Evolutionary conservation across 2,329 filamentous ascomycete species (phyloP), one percentile per base, ranked within the genome.

Genomic region (Byssothecium circinans): DNA sequence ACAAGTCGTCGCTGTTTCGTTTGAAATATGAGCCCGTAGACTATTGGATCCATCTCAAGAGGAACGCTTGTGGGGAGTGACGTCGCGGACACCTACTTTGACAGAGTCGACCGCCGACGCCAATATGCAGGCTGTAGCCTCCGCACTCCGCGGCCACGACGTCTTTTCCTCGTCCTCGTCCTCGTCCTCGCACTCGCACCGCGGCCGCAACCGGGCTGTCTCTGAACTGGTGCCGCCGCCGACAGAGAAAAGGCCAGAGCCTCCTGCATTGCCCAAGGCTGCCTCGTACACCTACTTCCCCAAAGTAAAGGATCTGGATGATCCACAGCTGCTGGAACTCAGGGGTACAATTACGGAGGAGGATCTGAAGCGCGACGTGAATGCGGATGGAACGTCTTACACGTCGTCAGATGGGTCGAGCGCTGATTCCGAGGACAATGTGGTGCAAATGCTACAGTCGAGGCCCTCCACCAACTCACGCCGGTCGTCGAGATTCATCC

Each of bases 341-440:
- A 66, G 61, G 47, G 60, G 61, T 22, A 58, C 53, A 8, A 60
- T 64, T 35, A 63, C 65, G 2, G 68, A 71, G 30, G 65, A 68
- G 18, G 64, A 71, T 23, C 49, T 68, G 43, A 58, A 64, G 32
- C 49, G 53, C 15, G 51, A 47, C 45, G 56, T 49, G 36, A 56
- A 54, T 43, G 64, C 56, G 34, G 73, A 75, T 49, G 53, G 55
- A 25, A 57, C 58, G 3, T 67, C 67, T 11, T 67, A 64, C 51
- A 69, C 70, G 43, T 74, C 74, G 15, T 76, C 74, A 15, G 74
- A 69, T 20, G 72, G 70, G 46, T 75, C 71, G 8, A 77, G 74
- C 41, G 75, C 75, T 10, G 72, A 73, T 22, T 71, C 70, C 23
- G 68, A 72, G 47, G 67, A 68, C 25, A 30, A 50, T 52, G 50